Evolutionary conservation across 1,139 yeast species (phyloP), one percentile per base, ranked within the genome.

Genomic region (Blastobotrys aristatus): DNA sequence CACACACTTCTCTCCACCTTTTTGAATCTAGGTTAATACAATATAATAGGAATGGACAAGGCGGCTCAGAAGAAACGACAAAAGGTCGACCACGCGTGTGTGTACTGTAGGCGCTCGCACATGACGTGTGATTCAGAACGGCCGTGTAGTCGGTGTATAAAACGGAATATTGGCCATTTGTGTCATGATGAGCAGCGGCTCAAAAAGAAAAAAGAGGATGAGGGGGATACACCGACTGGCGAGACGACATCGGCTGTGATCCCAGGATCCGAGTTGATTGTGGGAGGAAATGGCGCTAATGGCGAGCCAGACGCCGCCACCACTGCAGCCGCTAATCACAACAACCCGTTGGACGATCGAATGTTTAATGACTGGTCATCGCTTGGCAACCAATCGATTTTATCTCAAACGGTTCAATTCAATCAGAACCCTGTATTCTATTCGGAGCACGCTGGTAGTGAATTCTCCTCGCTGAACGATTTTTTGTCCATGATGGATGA

Each of bases 391-490:
- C 60, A 56, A 40, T 49, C 53, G 31, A 55, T 56, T 39, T 51
- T 56, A 17, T 57, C 61, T 4, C 64, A 54, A 36, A 52, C 59
- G 7, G 50, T 60, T 20, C 60, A 57, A 30, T 56, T 60, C 36
- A 59, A 60, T 42, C 66, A 61, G 50, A 60, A 58, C 46, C 64
- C 95, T 0, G 78, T 84, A 48, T 88, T 88, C 67, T 85, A 80
- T 55, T 84, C 95, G 0, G 96, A 89, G 60, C 95, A 88, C 64
- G 96, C 95, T 0, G 96, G 95, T 2, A 83, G 94, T 40, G 97
- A 90, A 67, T 89, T 90, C 62, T 82, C 90, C 53, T 88, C 96
- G 0, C 72, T 90, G 55, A 89, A 88, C 55, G 97, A 89, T 62
- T 90, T 90, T 60, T 70, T 90, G 48, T 82, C 92, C 2, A 87